phyloP scores from a whole-genome alignment of 768 basidiomycete genomes.

The Infundibulicybe gibba region DNA sequence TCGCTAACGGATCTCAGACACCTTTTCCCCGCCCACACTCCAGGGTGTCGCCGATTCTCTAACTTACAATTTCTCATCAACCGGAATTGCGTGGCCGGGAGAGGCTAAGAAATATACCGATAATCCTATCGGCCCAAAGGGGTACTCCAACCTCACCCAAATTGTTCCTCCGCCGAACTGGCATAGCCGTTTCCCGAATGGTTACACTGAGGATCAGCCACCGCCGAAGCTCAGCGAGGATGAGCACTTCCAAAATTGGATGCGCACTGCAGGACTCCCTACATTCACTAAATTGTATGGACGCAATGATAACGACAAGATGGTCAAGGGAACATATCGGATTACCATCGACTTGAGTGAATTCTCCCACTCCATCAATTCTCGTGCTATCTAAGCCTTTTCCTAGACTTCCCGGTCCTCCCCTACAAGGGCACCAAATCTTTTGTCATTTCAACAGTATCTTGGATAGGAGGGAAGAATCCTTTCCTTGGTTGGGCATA shows the following conservation, averaged over 20 bases:
- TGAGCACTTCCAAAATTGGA: conserved; percentile 99
- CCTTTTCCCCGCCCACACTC: conserved; percentile 63
- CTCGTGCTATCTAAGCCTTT: conserved; percentile 6
- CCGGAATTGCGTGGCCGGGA: conserved; percentile 93
- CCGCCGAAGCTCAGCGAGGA: conserved; percentile 74
- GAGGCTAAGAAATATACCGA: conserved; percentile 87
- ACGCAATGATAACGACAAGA: conserved; percentile 75
- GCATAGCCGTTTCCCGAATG: conserved; percentile 65
- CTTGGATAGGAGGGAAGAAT: conserved; percentile 99
- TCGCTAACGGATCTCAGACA: conserved; percentile 48
- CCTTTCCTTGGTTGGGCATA: conserved; percentile 99
- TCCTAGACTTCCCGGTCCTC: conserved; percentile 85
- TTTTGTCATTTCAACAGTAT: conserved; percentile 93
- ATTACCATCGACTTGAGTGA: conserved; percentile 79
- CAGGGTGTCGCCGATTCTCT: conserved; percentile 50
- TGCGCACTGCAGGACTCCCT: conserved; percentile 95
- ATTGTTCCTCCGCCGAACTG: conserved; percentile 96
- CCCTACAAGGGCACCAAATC: conserved; percentile 95
- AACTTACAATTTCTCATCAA: conserved; percentile 69
- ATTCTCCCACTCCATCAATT: conserved; percentile 26
- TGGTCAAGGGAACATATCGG: conserved; percentile 72
- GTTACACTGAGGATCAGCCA: conserved; percentile 59
- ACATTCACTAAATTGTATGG: conserved; percentile 96
- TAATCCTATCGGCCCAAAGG: conserved; percentile 40
- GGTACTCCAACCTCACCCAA: conserved; percentile 54